A percentile compares a stretch with the other conserved stretches of the same genome.
Evolutionary conservation across 345 rosid genomes (phyloP).

Genomic region (Pistacia atlantica): DNA sequence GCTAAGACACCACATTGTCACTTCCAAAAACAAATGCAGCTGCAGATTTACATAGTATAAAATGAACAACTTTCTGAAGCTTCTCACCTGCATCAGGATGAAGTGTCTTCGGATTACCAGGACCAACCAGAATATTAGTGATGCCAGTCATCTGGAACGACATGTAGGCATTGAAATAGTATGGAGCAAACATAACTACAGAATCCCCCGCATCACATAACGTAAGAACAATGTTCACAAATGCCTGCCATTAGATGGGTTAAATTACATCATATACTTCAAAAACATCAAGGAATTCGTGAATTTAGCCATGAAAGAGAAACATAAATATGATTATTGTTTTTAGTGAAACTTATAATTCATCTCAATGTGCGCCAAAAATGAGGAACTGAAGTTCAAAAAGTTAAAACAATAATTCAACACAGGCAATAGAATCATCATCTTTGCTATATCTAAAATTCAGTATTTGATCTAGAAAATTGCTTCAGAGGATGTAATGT

Average conservation of each 20-base stretch:
- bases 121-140: conserved; percentile 85
- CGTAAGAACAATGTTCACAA: conserved; percentile 82
- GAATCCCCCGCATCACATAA: conserved; percentile 90
- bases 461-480: neutral
- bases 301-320: conserved; percentile 12
- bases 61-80: conserved; percentile 14
- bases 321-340: neutral
- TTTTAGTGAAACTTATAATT: conserved; percentile 5
- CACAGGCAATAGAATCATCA: neutral
- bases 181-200: conserved; percentile 94
- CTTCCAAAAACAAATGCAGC: neutral
- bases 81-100: conserved; percentile 85
- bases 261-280: conserved; percentile 5
- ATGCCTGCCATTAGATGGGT: conserved; percentile 61
- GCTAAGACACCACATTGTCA: neutral
- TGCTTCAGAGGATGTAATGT: neutral
- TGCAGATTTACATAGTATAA: neutral
- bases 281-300: neutral
- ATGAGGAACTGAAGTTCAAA: neutral
- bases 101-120: conserved; percentile 67
- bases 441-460: neutral
- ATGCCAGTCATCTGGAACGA: conserved; percentile 98
- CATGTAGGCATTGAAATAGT: conserved; percentile 97
- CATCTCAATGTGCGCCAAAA: conserved; percentile 5
- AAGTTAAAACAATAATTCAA: neutral